A percentile compares a stretch with the other conserved stretches of the same genome.
phyloP scores from a whole-genome alignment of 495 filamentous ascomycete genomes.

The Durotheca rogersii region DNA sequence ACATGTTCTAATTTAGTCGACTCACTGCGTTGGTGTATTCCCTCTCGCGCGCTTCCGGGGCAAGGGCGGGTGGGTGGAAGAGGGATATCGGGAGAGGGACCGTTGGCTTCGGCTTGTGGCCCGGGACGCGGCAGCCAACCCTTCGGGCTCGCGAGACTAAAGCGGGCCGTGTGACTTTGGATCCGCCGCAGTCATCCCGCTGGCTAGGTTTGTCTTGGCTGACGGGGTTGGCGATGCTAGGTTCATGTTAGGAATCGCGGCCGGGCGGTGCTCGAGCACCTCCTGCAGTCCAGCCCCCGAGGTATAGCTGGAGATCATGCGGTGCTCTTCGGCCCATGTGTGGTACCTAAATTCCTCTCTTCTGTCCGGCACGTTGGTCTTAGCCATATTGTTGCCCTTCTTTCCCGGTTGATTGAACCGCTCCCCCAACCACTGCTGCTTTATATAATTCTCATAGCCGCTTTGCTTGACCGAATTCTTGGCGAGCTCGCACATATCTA shows the following conservation, averaged over 20 bases:
- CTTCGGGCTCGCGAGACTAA: conserved; percentile 16
- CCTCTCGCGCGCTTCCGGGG: too few relatives aligned
- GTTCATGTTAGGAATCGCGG: conserved; percentile 4
- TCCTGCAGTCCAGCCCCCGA: conserved; percentile 27
- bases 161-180: conserved; percentile 24
- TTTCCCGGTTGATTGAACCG: conserved; percentile 72
- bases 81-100: conserved; percentile 18
- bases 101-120: conserved; percentile 30
- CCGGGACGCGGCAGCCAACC: conserved; percentile 16
- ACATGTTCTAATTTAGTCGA: too few relatives aligned
- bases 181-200: conserved; percentile 19
- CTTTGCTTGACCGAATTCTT: conserved; percentile 94
- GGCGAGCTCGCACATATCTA: conserved; percentile 98
- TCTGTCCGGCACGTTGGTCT: conserved; percentile 93
- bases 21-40: too few relatives aligned
- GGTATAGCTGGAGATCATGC: conserved; percentile 64
- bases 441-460: conserved; percentile 86
- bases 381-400: conserved; percentile 83
- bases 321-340: conserved; percentile 75
- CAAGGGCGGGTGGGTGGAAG: too few relatives aligned
- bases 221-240: conserved; percentile 35
- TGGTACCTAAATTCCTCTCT: conserved; percentile 85
- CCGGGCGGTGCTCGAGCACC: conserved; percentile 20
- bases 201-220: conserved; percentile 26
- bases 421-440: conserved; percentile 84